phyloP scores from a whole-genome alignment of 2,329 filamentous ascomycete genomes.

The Cladosporium sp. region DNA sequence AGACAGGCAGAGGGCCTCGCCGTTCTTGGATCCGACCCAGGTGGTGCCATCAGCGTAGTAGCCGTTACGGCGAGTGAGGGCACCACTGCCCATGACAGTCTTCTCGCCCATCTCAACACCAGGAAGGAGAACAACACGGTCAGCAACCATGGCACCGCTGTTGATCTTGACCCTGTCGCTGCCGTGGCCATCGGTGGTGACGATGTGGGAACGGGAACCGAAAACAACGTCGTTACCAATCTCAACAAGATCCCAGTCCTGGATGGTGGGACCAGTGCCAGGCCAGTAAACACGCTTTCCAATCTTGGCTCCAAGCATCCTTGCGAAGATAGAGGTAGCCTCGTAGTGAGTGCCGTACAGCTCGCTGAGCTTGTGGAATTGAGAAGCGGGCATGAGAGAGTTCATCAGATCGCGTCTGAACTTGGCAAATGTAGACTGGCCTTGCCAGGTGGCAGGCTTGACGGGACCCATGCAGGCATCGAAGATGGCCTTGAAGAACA shows the following conservation, averaged over 20 bases:
- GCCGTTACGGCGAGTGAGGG: constrained; percentile 44
- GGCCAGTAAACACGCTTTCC: constrained; percentile 55
- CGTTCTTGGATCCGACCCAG: constrained; percentile 50
- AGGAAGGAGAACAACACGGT: constrained; percentile 50
- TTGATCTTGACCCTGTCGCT: constrained; percentile 45
- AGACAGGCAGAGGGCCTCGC: constrained; percentile 46
- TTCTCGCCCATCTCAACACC: constrained; percentile 47
- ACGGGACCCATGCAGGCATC: constrained; percentile 33
- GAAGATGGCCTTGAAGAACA: constrained; percentile 39
- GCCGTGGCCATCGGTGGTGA: constrained; percentile 50
- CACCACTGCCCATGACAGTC: constrained; percentile 51
- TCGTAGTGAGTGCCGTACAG: constrained; percentile 55
- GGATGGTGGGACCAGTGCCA: constrained; percentile 50
- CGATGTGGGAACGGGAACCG: constrained; percentile 50
- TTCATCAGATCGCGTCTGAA: constrained; percentile 45
- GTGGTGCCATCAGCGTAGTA: constrained; percentile 43
- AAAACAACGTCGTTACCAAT: constrained; percentile 58
- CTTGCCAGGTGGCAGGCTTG: constrained; percentile 29
- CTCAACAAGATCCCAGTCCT: constrained; percentile 52
- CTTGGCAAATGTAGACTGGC: constrained; percentile 35
- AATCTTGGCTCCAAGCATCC: constrained; percentile 49
- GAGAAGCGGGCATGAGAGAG: constrained; percentile 40
- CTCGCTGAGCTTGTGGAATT: constrained; percentile 46
- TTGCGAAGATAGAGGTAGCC: constrained; percentile 47
- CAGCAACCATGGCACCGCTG: constrained; percentile 53